Percentiles rank a stretch among this genome's conserved stretches.
phyloP scores from a whole-genome alignment of 78 protist species.

The Pigoraptor vietnamica region DNA sequence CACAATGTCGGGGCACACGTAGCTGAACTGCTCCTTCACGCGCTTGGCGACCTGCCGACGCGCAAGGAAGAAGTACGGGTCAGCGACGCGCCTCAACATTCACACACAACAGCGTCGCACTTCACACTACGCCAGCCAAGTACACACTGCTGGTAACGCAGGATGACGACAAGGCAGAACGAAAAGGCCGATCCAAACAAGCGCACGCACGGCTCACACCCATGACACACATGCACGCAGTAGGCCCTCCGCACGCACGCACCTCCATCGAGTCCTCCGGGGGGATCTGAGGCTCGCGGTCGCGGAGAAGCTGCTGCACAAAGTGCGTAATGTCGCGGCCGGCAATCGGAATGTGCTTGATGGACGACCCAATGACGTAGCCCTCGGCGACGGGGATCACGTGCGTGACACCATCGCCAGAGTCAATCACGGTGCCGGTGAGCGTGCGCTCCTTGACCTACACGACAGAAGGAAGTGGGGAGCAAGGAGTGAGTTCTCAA shows the following conservation, averaged over 20 bases:
- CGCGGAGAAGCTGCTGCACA: conserved; percentile 91
- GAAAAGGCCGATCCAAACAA: too few relatives aligned
- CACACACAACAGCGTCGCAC: too few relatives aligned
- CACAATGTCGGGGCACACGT: conserved; percentile 91
- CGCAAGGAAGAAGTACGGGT: background rate
- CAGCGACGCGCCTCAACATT: too few relatives aligned
- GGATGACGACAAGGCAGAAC: too few relatives aligned
- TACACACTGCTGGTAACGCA: too few relatives aligned
- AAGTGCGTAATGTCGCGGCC: conserved; percentile 96
- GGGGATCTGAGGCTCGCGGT: conserved; percentile 87
- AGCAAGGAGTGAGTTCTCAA: too few relatives aligned
- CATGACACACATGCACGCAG: background rate
- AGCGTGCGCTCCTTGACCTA: conserved; percentile 47
- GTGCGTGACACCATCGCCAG: conserved; percentile 99
- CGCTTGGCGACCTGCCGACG: conserved; percentile 84
- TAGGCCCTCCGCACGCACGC: conserved; percentile 11
- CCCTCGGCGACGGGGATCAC: conserved; percentile 98
- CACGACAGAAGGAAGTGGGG: background rate
- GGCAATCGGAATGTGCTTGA: conserved; percentile 97
- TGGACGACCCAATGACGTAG: conserved; percentile 92
- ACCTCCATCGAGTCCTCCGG: conserved; percentile 87
- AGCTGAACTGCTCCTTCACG: conserved; percentile 88
- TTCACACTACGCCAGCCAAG: too few relatives aligned
- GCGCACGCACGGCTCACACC: too few relatives aligned
- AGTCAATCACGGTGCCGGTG: conserved; percentile 98